These are phyloP conservation scores for Suillus lakei DNA, from an alignment of 768 basidiomycete species.

Conservation along the genomic window DNA sequence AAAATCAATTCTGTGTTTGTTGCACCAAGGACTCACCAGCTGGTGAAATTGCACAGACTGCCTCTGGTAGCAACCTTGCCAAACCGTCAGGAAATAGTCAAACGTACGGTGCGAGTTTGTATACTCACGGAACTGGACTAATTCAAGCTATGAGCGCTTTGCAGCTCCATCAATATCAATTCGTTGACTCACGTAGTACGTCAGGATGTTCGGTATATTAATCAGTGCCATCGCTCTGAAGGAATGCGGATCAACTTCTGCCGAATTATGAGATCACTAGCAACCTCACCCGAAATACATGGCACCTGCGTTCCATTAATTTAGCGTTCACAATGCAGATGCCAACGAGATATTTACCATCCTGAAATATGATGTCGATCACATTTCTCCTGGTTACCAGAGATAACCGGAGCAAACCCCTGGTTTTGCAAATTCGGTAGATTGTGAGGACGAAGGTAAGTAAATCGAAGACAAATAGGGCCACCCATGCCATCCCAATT, in stretches of 20 bases:
- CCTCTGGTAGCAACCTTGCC: neutral
- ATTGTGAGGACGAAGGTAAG: neutral
- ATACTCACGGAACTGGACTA: constrained; percentile 14
- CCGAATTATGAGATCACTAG: constrained; percentile 3
- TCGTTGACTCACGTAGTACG: constrained; percentile 38
- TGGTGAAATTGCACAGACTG: neutral
- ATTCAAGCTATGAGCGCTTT: neutral
- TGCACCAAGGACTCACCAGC: neutral
- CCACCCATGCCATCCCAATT: neutral
- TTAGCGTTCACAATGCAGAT: neutral
- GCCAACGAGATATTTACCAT: neutral
- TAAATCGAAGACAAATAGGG: neutral
- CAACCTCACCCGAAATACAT: neutral
- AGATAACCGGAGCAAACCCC: neutral
- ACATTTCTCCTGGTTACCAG: neutral
- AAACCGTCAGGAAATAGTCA: neutral
- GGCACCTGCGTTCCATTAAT: neutral
- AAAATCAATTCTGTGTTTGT: neutral
- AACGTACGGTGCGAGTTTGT: neutral
- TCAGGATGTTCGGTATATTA: constrained; percentile 52
- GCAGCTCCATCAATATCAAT: neutral
- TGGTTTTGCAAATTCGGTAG: neutral
- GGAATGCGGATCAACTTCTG: neutral
- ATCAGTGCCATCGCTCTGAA: constrained; percentile 58
- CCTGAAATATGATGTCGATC: neutral